Base-by-base conservation (phyloP, 179 eudicot species). In the Patellifolia procumbens region DNA sequence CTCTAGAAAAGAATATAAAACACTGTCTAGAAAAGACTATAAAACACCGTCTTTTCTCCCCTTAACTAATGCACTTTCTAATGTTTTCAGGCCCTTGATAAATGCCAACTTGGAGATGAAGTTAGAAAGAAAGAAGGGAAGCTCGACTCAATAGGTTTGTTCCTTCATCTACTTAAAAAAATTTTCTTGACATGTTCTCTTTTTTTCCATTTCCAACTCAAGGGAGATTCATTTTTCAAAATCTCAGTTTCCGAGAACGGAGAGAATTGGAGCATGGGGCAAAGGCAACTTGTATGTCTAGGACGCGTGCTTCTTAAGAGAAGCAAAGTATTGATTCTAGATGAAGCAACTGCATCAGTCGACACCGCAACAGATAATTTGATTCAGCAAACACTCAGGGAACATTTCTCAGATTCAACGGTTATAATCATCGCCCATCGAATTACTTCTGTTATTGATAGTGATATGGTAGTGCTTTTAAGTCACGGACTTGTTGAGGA, bases 221-320 rank as follows among this genome's bases (percentile, higher is more conserved):
- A 39, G 7, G 7, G 8, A 29, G 15, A 35, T 48, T 45, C 51
- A 52, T 42, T 31, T n/a, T 71, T 17, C 7, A n/a, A 68, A 20
- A 13, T 45, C 80, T 20, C 85, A 86, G 91, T 88, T 45, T 34
- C 83, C 0, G 91, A 88, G 74, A 88, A 86, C 76, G 91, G 91
- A 10, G 91, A 88, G 78, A 88, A 88, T 62, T 88, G 91, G 91
- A 88, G 91, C 52, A 84, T 88, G 88, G 90, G 90, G 0, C 88
- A 87, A 48, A 83, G 90, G 69, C 90, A 87, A 55, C 83, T 87
- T 42, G 89, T 85, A 39, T 88, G 91, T 70, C 85, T 88, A 7
- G 91, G 89, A 0, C 85, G 91, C 15, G 88, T 88, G 28, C 84
- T 88, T 43, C 85, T 86, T 17, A 88, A 86, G 86, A 84, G 78